Evolutionary conservation across 768 basidiomycete species (phyloP).

Genomic region (Boletus rex-veris): DNA sequence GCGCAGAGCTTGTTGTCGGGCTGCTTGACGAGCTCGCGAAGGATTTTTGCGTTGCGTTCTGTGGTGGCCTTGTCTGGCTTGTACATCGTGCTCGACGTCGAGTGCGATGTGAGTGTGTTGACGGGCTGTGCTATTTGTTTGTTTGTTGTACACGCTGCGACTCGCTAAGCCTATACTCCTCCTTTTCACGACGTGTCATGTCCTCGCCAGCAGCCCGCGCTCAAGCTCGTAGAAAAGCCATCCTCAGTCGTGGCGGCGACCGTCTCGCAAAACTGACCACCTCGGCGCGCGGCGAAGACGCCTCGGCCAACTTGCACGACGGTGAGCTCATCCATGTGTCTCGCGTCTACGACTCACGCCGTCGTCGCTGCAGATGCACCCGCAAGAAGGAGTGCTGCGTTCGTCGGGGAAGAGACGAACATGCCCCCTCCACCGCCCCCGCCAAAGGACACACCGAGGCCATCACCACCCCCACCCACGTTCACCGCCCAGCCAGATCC

Average conservation of each 20-base stretch:
- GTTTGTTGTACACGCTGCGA: neutral
- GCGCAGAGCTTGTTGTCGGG: conserved; percentile 94
- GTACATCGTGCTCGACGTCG: conserved; percentile 31
- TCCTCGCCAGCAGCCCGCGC: conserved; percentile 62
- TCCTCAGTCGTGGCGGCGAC: conserved; percentile 66
- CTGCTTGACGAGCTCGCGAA: conserved; percentile 83
- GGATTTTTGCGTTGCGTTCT: conserved; percentile 69
- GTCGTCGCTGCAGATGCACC: conserved; percentile 6
- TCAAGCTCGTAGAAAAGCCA: conserved; percentile 75
- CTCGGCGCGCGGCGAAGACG: conserved; percentile 69
- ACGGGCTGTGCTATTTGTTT: too few species aligned
- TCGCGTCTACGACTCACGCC: neutral
- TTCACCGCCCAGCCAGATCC: conserved; percentile 38
- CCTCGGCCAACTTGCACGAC: conserved; percentile 49
- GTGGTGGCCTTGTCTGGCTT: conserved; percentile 83
- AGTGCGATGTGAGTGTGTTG: too few species aligned
- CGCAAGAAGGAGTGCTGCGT: conserved; percentile 22
- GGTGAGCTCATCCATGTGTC: conserved; percentile 27
- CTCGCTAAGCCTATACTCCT: conserved; percentile 14
- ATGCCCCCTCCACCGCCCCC: conserved; percentile 27
- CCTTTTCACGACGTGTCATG: conserved; percentile 19
- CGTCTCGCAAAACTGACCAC: conserved; percentile 78
- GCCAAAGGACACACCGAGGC: conserved; percentile 23
- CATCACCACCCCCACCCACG: conserved; percentile 25
- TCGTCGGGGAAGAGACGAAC: conserved; percentile 36